Conservation (phyloP, 2,329 filamentous ascomycete genomes). For the Emmonsiellopsis sp. region DNA sequence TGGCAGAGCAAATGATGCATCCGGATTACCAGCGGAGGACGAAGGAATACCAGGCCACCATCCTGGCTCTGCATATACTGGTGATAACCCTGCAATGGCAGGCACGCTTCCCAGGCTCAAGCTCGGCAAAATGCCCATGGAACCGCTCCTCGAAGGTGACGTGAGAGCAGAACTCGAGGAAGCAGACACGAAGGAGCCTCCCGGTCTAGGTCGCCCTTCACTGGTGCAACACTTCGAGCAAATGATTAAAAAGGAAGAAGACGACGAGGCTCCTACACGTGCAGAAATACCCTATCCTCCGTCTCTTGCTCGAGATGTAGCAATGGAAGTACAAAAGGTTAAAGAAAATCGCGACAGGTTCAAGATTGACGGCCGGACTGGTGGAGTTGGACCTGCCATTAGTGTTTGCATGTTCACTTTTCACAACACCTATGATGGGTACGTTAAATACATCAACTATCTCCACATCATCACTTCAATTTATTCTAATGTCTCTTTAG, state of each 20-base stretch:
- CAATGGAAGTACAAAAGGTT: conserved; percentile 88
- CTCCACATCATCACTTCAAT: conserved; percentile 1
- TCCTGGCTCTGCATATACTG: conserved; percentile 53
- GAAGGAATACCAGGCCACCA: conserved; percentile 61
- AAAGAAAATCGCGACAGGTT: conserved; percentile 89
- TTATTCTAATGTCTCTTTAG: conserved; percentile 35
- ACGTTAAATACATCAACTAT: conserved; percentile 22
- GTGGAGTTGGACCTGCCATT: conserved; percentile 70
- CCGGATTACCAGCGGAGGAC: conserved; percentile 54
- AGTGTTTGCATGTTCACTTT: conserved; percentile 98
- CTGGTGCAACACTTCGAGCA: conserved; percentile 82
- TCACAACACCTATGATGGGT: conserved; percentile 91
- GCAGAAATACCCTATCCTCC: conserved; percentile 77
- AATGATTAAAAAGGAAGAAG: conserved; percentile 81
- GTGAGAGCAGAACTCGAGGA: conserved; percentile 80
- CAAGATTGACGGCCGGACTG: conserved; percentile 72
- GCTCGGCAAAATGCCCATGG: conserved; percentile 75
- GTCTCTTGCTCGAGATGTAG: conserved; percentile 78
- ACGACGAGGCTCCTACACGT: conserved; percentile 69
- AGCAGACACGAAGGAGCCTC: conserved; percentile 68
- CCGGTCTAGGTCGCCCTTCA: conserved; percentile 58
- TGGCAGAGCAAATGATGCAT: conserved; percentile 42
- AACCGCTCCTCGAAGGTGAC: conserved; percentile 71
- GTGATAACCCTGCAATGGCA: conserved; percentile 46
- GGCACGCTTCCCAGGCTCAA: conserved; percentile 54